Base-by-base conservation (phyloP, 441 rosid species). In the Flueggea neowawraea region DNA sequence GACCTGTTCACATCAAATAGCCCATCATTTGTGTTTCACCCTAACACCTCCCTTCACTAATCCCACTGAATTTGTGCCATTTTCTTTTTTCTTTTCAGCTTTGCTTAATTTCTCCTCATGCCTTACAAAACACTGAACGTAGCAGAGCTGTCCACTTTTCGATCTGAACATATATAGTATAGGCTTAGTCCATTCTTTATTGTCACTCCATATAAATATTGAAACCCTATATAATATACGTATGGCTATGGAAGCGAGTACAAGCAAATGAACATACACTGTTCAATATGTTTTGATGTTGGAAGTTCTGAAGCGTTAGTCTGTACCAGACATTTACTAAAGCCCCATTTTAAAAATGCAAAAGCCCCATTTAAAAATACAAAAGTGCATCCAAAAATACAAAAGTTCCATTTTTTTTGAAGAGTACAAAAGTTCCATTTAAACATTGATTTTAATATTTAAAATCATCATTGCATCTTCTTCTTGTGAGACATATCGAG, bases 21-120 rank as follows among this genome's bases (percentile, higher is more conserved):
- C 80, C 72, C 80, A 87, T 80, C 68, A 86, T 78, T 65, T 63
- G 66, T 64, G 66, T 60, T 70, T 47, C 16, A 69, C 68, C 55
- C 55, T 59, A 53, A 22, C 51, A 14, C 9, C 5, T 17, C 22
- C 39, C 3, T 62, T 17, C 28, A 22, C 28, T 22, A 22, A 22
- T 22, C 73, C 74, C 67, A 54, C 49, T 52, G 28, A 69, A 53
- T 55, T 47, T 47, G 50, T 0, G 14, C 71, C 79, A 66, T 22
- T n/a, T n/a, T 55, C 74, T 62, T 65, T 55, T 54, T 73, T 63
- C 16, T 59, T 65, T 75, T 60, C 63, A 41, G 9, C 60, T 58
- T 55, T 58, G 15, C 68, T 16, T 51, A 16, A n/a, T 16, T 41
- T 15, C 17, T 2, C 17, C 50, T 47, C n/a, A 10, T 47, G 50